Percentiles rank a stretch among this genome's conserved stretches.
Conservation (phyloP, 1,139 yeast species). For the Candida dubliniensis region DNA sequence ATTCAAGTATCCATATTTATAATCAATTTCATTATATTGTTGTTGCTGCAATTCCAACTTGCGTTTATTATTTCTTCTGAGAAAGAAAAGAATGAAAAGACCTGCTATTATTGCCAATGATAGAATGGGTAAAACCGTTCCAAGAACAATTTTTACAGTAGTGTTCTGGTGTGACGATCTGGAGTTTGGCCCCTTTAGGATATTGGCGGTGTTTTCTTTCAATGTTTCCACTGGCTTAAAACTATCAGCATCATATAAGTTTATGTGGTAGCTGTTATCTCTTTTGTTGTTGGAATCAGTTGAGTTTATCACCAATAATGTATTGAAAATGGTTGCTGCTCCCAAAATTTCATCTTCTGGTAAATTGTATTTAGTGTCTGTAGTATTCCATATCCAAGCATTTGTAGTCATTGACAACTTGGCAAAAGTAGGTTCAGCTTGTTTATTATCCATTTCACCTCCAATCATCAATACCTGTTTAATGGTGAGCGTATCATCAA, state of each 20-base stretch:
- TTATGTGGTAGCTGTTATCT: slow-evolving; percentile 21
- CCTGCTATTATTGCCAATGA: slow-evolving; percentile 23
- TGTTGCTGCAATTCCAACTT: slow-evolving; percentile 24
- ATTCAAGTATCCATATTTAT: slow-evolving; percentile 31
- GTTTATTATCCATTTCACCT: slow-evolving; percentile 24
- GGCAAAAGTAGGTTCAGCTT: slow-evolving; percentile 25
- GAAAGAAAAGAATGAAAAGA: slow-evolving; percentile 18
- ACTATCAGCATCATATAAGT: slow-evolving; percentile 26
- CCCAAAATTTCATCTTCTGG: slow-evolving; percentile 31
- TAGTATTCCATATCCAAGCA: slow-evolving; percentile 34
- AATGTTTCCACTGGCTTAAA: slow-evolving; percentile 24
- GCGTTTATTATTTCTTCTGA: slow-evolving; percentile 21
- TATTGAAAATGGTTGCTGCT: slow-evolving; percentile 45
- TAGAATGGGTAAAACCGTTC: slow-evolving; percentile 36
- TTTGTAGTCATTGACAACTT: slow-evolving; percentile 26
- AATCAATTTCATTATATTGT: slow-evolving; percentile 32
- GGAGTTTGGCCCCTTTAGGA: slow-evolving; percentile 4
- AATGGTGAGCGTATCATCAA: slow-evolving; percentile 24
- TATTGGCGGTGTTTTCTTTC: slow-evolving; percentile 9
- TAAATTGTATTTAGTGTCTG: slow-evolving; percentile 13
- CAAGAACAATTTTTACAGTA: slow-evolving; percentile 28
- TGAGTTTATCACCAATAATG: slow-evolving; percentile 36
- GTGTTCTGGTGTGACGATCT: slow-evolving; percentile 1
- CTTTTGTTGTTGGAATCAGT: slow-evolving; percentile 17
- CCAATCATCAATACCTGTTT: slow-evolving; percentile 37